Evolutionary conservation across 805 yeast species (phyloP), one percentile per base, ranked within the genome.

Genomic region (Candida verbasci): DNA sequence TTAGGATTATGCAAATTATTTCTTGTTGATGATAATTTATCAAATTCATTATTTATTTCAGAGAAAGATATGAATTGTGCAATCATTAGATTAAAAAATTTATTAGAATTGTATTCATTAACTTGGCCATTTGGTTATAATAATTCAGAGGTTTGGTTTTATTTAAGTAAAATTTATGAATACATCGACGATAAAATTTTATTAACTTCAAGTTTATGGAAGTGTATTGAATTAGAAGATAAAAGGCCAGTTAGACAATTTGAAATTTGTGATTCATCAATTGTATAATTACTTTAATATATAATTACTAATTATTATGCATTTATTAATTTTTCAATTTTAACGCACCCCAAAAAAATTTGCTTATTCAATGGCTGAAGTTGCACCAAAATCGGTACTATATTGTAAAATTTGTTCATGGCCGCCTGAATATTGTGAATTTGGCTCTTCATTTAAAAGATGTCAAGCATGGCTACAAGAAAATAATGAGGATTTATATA

Each of bases 371-470:
- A 48, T 46, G 49, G 29, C 48, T 3, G 45, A 43, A 39, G 39
- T 44, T n/a, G 35, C 26, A 17, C 62, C 71, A n/a, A 55, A 42
- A 38, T 15, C 42, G 9, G 75, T 80, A 15, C 52, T 72, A 11
- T 86, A 86, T 62, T 86, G 96, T 56, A 87, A 78, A 4, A 74
- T 86, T 10, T 86, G 96, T 56, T 63, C 86, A 1, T 80, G 74
- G 53, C 95, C 96, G n/a, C 86, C 86, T 3, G 96, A 76, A 60
- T 89, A 80, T 63, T 89, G 97, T 65, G 97, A 91, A 56, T 89
- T 89, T 55, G 93, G 95, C 9, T 85, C 83, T 31, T 65, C 80
- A 18, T 72, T 85, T 59, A 82, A 80, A 54, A 78, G 86, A 53
- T 89, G 97, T 64, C 86, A 84, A 50, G 78, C 73, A 16, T 87